These are phyloP conservation scores for Usnea hakonensis DNA, from an alignment of 495 filamentous ascomycete species.

Conservation along the genomic window DNA sequence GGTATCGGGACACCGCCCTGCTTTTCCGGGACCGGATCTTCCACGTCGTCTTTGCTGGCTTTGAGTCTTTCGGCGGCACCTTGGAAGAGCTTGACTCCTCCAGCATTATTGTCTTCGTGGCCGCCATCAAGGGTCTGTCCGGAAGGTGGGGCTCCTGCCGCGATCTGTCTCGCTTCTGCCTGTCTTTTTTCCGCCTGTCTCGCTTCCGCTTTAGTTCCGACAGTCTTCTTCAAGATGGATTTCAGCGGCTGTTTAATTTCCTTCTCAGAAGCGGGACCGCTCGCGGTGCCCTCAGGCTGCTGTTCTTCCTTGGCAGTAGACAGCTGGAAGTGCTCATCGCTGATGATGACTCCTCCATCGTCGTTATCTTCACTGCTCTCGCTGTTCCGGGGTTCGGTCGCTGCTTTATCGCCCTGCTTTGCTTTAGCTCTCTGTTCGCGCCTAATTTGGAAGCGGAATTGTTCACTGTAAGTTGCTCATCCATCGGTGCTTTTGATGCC, in stretches of 20 bases:
- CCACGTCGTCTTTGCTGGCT: not conserved
- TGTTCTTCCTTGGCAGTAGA: not conserved
- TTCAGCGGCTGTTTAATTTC: not conserved
- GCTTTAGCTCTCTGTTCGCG: constrained; percentile 1
- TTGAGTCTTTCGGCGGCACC: not conserved
- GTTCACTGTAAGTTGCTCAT: not conserved
- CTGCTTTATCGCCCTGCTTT: no score
- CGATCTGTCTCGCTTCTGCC: no score
- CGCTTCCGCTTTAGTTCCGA: not conserved
- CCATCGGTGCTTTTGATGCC: no score
- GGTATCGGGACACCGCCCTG: not conserved
- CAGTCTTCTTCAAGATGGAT: not conserved
- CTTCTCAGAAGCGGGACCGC: not conserved
- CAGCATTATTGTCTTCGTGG: not conserved
- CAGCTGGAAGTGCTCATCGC: not conserved
- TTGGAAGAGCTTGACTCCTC: not conserved
- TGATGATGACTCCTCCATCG: not conserved
- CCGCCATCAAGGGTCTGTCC: not conserved
- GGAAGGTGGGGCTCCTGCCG: not conserved
- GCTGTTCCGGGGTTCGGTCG: not conserved
- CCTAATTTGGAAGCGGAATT: not conserved
- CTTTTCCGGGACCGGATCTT: not conserved
- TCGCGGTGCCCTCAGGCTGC: not conserved
- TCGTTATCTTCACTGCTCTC: not conserved
- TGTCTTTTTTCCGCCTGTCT: not conserved